Evolutionary conservation across 345 rosid genomes (phyloP), one percentile per base, ranked within the genome.

Genomic region (Brassica rapa): DNA sequence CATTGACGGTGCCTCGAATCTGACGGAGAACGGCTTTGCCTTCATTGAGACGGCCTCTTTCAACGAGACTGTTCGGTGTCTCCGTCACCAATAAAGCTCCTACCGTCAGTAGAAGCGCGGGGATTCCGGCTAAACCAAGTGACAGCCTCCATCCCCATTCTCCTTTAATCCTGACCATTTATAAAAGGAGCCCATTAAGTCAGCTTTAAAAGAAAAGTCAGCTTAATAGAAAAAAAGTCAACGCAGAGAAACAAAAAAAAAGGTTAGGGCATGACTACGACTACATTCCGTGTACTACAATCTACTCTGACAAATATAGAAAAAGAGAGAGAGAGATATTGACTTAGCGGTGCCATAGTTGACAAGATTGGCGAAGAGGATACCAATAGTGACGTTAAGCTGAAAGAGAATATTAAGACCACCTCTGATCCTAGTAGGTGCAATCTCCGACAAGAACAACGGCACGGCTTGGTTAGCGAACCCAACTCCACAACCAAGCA

Each of bases 91-190:
- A 7, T 25, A 94, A 81, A 57, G 99, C 90, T 29, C 99, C 99
- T 0, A 80, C 25, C 43, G 98, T 94, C 70, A 94, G 77, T 23
- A 94, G 87, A 75, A 80, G 21, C 27, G 98, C 99, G 16, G 99
- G 99, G 35, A 94, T 79, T 11, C 96, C 99, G 0, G 99, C 98
- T 62, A 94, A 75, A 0, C 93, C 98, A 70, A 94, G 51, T 11
- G 99, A 94, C 19, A 94, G 56, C 64, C 99, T 91, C 99, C 99
- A 93, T 11, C 99, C 99, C 96, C 96, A 91, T 35, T 93, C 97
- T n/a, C 80, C 89, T 16, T 37, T 37, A 0, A 94, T 94, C 82
- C 98, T 94, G 56, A 8, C 41, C 41, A 35, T 35, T 7, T 41
- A 43, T 11, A 12, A 41, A 43, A 35, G 2, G 46, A 67, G 74